Evolutionary conservation across 371 early-diverging fungal genomes (phyloP).

Genomic region (Sporodiniella umbellata): DNA sequence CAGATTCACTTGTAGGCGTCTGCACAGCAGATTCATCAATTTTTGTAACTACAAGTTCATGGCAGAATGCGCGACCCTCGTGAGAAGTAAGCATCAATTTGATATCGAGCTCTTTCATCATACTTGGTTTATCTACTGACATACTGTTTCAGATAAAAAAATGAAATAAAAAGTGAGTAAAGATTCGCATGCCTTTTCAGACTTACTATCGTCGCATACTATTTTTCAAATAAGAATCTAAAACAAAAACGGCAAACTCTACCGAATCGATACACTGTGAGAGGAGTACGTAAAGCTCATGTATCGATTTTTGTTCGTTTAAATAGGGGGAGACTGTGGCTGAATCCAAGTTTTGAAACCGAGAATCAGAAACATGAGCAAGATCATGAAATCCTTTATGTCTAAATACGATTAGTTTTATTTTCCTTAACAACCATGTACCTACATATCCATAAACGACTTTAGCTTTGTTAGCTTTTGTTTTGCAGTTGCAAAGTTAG

Average conservation of each 20-base stretch:
- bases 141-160: too few species aligned
- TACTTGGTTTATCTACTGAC: neutral
- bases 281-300: conserved; percentile 62
- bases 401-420: conserved; percentile 10
- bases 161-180: too few species aligned
- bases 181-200: neutral
- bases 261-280: conserved; percentile 71
- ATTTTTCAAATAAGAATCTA: conserved; percentile 35
- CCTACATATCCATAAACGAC: conserved; percentile 47
- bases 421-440: too few species aligned
- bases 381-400: conserved; percentile 26
- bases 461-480: conserved; percentile 44
- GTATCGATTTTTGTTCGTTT: conserved; percentile 71
- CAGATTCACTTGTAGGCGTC: neutral
- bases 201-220: conserved; percentile 3
- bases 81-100: conserved; percentile 58
- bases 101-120: conserved; percentile 49
- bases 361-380: conserved; percentile 23
- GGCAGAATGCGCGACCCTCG: conserved; percentile 59
- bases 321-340: conserved; percentile 21
- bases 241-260: conserved; percentile 67
- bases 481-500: conserved; percentile 8
- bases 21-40: conserved; percentile 44
- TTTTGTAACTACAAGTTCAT: conserved; percentile 68
- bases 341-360: conserved; percentile 24